A percentile compares a stretch with the other conserved stretches of the same genome.
Conservation (phyloP, 768 basidiomycete species). For the Podaxis pistillaris region DNA sequence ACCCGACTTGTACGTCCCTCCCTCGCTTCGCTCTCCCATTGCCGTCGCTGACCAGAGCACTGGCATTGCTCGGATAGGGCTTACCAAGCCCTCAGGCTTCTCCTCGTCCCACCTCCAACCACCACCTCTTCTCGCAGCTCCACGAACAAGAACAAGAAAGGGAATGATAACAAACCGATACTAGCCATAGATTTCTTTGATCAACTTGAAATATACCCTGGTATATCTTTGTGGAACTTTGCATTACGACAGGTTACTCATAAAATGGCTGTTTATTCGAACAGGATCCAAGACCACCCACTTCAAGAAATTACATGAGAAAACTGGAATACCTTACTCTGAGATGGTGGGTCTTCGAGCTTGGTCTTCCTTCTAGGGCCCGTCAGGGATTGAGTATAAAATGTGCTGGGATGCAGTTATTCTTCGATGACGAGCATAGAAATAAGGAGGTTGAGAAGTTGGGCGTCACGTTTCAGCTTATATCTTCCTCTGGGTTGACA, state of each 20-base stretch:
- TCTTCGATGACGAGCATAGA: constrained; percentile 71
- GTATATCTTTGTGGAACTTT: constrained; percentile 25
- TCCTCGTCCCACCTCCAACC: constrained; percentile 46
- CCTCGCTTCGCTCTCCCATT: neutral
- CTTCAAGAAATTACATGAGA: constrained; percentile 70
- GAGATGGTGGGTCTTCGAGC: constrained; percentile 61
- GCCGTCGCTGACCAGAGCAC: neutral
- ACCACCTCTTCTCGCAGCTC: neutral
- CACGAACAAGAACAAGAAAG: constrained; percentile 23
- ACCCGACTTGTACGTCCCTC: constrained; percentile 55
- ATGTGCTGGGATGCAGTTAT: constrained; percentile 32
- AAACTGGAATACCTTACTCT: constrained; percentile 74
- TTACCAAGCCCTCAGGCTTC: constrained; percentile 64
- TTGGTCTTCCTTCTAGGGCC: neutral
- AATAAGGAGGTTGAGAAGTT: constrained; percentile 63
- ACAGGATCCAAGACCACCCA: constrained; percentile 78
- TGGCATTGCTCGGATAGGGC: constrained; percentile 46
- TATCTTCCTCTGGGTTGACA: constrained; percentile 54
- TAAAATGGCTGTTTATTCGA: neutral
- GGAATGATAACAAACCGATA: constrained; percentile 22
- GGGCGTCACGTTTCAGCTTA: constrained; percentile 83
- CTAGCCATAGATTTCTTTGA: constrained; percentile 65
- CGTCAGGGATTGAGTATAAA: neutral
- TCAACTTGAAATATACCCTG: constrained; percentile 74
- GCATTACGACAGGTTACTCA: neutral